Evolutionary conservation across 2,329 filamentous ascomycete species (phyloP).

Genomic region (Phaeosphaeriaceae sp.): DNA sequence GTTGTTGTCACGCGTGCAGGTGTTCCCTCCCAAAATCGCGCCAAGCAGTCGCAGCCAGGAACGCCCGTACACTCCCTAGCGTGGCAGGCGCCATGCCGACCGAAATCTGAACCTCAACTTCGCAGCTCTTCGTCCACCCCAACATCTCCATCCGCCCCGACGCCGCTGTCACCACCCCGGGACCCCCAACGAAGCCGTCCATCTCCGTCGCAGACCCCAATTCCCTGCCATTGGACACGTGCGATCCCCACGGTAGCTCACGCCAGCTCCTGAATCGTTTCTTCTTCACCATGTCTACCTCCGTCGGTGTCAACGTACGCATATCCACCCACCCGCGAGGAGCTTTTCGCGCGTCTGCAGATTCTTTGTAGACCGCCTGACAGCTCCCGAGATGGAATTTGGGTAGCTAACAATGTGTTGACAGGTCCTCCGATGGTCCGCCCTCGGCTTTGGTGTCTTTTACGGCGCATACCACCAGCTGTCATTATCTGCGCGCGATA

Average conservation of each 20-base stretch:
- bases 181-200: conserved; percentile 18
- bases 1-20: conserved; percentile 9
- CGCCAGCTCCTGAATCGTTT: conserved; percentile 28
- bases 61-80: conserved; percentile 11
- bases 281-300: conserved; percentile 50
- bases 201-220: conserved; percentile 24
- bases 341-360: background rate
- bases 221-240: conserved; percentile 41
- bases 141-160: conserved; percentile 30
- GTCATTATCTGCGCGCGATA: conserved; percentile 75
- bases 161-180: conserved; percentile 24
- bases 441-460: conserved; percentile 87
- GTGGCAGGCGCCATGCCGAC: conserved; percentile 9
- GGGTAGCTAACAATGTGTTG: conserved; percentile 31
- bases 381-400: conserved; percentile 11
- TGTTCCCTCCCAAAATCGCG: conserved; percentile 25
- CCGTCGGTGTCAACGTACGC: conserved; percentile 62
- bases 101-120: conserved; percentile 41
- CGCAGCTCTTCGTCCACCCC: conserved; percentile 27
- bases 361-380: background rate
- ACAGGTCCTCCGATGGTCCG: conserved; percentile 96
- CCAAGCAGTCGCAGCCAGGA: conserved; percentile 32
- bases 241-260: conserved; percentile 21
- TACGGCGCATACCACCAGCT: conserved; percentile 97
- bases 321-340: conserved; percentile 5